A percentile compares a stretch with the other conserved stretches of the same genome.
Evolutionary conservation across 2,329 filamentous ascomycete genomes (phyloP).

Genomic region (Penicillium brevicompactum): DNA sequence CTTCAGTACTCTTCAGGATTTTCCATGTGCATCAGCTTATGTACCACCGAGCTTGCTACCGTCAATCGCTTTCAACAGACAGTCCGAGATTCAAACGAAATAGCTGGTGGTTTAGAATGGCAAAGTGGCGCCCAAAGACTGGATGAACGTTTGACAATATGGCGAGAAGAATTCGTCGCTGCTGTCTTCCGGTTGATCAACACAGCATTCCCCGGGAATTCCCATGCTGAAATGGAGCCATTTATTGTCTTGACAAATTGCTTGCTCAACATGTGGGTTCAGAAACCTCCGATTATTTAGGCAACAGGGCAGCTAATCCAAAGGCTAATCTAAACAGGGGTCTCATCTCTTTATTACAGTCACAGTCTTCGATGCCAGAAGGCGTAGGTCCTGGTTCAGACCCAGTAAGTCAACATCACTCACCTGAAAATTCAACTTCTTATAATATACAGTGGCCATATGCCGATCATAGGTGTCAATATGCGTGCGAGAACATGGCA

Average conservation of each 20-base stretch:
- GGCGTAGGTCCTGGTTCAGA: not conserved
- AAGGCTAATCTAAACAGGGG: not conserved
- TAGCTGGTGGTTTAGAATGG: not conserved
- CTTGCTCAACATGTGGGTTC: not conserved
- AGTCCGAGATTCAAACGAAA: not conserved
- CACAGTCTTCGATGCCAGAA: not conserved
- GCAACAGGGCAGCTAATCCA: not conserved
- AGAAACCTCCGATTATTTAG: not conserved
- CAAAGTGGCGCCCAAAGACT: not conserved
- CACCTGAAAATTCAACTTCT: not conserved
- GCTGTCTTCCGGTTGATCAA: slow-evolving; percentile 2
- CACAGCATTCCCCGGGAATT: not conserved
- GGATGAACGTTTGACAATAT: slow-evolving; percentile 1
- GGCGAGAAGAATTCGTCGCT: not conserved
- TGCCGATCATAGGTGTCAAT: not conserved
- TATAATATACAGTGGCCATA: not conserved
- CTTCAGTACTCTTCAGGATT: not conserved
- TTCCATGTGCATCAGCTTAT: not conserved
- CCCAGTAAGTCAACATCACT: not conserved
- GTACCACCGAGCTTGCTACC: not conserved
- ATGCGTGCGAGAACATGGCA: slow-evolving; percentile 1
- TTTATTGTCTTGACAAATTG: slow-evolving; percentile 1
- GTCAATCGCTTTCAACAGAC: not conserved
- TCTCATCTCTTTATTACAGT: not conserved
- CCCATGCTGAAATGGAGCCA: not conserved